phyloP scores from a whole-genome alignment of 306 rosid species.

The Inga laurina region DNA sequence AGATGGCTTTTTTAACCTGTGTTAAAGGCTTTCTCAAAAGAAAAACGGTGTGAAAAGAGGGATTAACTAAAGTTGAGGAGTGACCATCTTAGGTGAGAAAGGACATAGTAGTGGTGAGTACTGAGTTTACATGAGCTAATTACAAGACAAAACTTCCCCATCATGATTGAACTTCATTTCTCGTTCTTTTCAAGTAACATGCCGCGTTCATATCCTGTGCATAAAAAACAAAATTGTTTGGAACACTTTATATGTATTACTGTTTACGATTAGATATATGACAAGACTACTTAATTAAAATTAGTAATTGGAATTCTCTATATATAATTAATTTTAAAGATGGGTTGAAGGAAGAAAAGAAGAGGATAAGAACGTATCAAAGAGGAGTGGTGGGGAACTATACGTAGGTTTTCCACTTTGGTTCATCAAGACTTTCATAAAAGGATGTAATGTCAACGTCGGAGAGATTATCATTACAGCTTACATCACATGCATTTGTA shows the following conservation, averaged over 20 bases:
- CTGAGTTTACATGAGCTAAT: too few species aligned
- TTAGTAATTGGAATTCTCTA: background rate
- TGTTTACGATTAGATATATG: too few species aligned
- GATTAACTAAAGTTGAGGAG: background rate
- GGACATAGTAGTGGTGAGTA: background rate
- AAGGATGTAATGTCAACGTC: background rate
- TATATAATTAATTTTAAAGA: too few species aligned
- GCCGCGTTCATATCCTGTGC: background rate
- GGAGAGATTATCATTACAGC: background rate
- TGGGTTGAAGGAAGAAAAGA: background rate
- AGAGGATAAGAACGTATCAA: conserved; percentile 30
- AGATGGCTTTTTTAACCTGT: too few species aligned
- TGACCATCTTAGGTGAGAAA: background rate
- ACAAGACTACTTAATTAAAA: too few species aligned
- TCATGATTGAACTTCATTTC: background rate
- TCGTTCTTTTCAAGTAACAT: background rate
- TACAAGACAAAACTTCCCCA: background rate
- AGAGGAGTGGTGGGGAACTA: background rate
- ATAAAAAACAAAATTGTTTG: too few species aligned
- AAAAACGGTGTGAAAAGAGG: background rate
- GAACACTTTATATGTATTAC: background rate
- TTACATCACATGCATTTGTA: background rate
- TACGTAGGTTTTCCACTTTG: background rate
- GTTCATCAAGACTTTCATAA: background rate
- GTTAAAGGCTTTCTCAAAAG: too few species aligned